phyloP scores from a whole-genome alignment of 2,329 filamentous ascomycete genomes.

The Colletotrichum chlorophyti region DNA sequence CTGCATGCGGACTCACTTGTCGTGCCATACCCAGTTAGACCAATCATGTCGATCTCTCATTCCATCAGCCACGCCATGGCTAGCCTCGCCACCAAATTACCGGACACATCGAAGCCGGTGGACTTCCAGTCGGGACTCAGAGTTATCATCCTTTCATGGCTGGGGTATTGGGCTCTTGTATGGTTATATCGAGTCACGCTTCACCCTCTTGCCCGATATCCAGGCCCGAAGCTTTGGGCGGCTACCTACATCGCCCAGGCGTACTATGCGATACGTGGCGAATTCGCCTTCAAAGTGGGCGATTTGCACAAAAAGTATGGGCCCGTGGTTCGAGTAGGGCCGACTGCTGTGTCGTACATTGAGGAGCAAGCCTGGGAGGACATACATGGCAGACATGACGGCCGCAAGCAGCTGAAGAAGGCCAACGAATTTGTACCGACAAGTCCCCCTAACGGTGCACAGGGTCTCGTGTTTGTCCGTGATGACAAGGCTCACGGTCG shows the following conservation, averaged over 20 bases:
- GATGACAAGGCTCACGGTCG: slow-evolving; percentile 2
- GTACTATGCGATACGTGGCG: not conserved
- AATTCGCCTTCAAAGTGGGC: slow-evolving; percentile 3
- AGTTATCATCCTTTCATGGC: not conserved
- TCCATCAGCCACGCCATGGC: too few species aligned
- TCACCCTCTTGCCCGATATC: slow-evolving; percentile 36
- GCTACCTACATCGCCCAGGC: slow-evolving; percentile 28
- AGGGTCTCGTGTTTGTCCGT: slow-evolving; percentile 3
- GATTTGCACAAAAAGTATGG: not conserved
- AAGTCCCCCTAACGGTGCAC: not conserved
- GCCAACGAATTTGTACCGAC: slow-evolving; percentile 9
- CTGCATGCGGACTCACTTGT: too few species aligned
- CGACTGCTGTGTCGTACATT: slow-evolving; percentile 1
- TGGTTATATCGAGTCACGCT: slow-evolving; percentile 21
- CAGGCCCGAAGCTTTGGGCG: slow-evolving; percentile 41
- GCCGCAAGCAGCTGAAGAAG: slow-evolving; percentile 3
- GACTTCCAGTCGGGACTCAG: not conserved
- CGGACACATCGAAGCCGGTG: too few species aligned
- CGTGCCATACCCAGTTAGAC: too few species aligned
- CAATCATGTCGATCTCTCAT: too few species aligned
- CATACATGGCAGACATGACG: slow-evolving; percentile 2
- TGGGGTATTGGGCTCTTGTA: not conserved
- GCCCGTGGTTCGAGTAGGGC: not conserved
- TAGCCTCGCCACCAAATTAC: too few species aligned
- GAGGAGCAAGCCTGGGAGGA: slow-evolving; percentile 7